A percentile compares a stretch with the other conserved stretches of the same genome.
Conservation (phyloP, 768 basidiomycete species). For the Xanthoconium purpureum region DNA sequence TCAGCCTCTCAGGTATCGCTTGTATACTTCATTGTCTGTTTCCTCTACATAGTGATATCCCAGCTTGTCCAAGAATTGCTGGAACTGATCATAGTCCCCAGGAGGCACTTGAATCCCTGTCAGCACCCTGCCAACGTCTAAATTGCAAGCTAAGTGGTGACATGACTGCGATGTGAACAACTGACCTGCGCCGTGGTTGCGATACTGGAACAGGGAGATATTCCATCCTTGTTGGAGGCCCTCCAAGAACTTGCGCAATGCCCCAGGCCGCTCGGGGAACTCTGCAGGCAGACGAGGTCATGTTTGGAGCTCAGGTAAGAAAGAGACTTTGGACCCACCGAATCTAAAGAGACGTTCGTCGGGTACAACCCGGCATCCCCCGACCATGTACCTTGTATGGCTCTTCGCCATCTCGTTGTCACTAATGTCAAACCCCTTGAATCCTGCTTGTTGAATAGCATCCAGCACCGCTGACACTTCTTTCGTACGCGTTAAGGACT, state of each 20-base stretch:
- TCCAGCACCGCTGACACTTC: slow-evolving; percentile 67
- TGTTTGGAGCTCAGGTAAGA: neutral
- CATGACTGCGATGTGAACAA: slow-evolving; percentile 8
- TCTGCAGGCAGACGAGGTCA: slow-evolving; percentile 44
- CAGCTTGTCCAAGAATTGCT: slow-evolving; percentile 69
- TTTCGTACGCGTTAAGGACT: slow-evolving; percentile 45
- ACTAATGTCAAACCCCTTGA: slow-evolving; percentile 87
- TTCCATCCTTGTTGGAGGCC: slow-evolving; percentile 87
- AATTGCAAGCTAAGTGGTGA: neutral
- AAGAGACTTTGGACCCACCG: slow-evolving; percentile 50
- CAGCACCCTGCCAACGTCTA: slow-evolving; percentile 90
- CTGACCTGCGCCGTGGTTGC: slow-evolving; percentile 94
- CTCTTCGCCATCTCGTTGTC: slow-evolving; percentile 95
- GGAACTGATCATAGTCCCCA: slow-evolving; percentile 62
- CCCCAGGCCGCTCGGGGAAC: slow-evolving; percentile 93
- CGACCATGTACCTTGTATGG: slow-evolving; percentile 93
- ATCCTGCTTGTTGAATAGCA: slow-evolving; percentile 61
- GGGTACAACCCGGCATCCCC: slow-evolving; percentile 71
- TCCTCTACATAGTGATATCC: slow-evolving; percentile 92
- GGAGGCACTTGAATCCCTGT: slow-evolving; percentile 91
- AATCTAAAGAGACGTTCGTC: slow-evolving; percentile 92
- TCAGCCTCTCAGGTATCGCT: slow-evolving; percentile 57
- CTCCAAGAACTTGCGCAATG: slow-evolving; percentile 84
- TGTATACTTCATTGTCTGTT: slow-evolving; percentile 84
- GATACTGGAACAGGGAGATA: slow-evolving; percentile 95